Base-by-base conservation (phyloP, 805 yeast species). In the Priceomyces fermenticarens region DNA sequence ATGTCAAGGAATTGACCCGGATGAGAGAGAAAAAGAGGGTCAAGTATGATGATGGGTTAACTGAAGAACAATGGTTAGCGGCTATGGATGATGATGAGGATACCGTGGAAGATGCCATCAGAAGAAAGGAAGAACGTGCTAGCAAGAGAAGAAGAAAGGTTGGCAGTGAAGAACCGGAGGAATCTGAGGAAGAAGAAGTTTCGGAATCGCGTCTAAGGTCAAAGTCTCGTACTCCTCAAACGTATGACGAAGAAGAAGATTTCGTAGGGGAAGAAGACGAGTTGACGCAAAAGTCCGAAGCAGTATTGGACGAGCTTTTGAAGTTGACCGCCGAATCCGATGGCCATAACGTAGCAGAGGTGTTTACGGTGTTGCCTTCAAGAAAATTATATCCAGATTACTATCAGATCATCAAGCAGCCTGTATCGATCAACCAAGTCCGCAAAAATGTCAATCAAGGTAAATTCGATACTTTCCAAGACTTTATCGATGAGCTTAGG, bases 11-110 rank as follows among this genome's bases (percentile, higher is more conserved):
- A 29, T 63, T 72, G 11, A 75, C 59, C 11, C 88, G 81, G 29
- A 77, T 83, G 35, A 80, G 98, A 57, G 90, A 85, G 52, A 84
- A 95, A 42, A 88, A 87, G 62, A 64, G 77, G 6, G 78, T 81
- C n/a, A 84, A 84, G 50, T 84, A 83, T 54, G 98, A 93, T 58
- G 97, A 90, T 51, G 83, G 84, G 17, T 65, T 90, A 52, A 84
- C 95, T 5, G 99, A 93, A 58, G 97, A 88, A 54, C 97, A 91
- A 61, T 93, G 97, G 95, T 61, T 84, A 38, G 79, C 80, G 59
- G 88, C 88, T 1, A 77, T 85, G 73, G 93, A 85, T 58, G 80
- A 79, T 42, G 93, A 84, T 42, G 75, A 80, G 15, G 85, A 77
- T 47, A 63, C 77, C 1, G 78, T 78, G 17, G 85, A 80, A 49